These are phyloP conservation scores for Daedaleopsis nitida DNA, from an alignment of 768 basidiomycete species.

Conservation along the genomic window DNA sequence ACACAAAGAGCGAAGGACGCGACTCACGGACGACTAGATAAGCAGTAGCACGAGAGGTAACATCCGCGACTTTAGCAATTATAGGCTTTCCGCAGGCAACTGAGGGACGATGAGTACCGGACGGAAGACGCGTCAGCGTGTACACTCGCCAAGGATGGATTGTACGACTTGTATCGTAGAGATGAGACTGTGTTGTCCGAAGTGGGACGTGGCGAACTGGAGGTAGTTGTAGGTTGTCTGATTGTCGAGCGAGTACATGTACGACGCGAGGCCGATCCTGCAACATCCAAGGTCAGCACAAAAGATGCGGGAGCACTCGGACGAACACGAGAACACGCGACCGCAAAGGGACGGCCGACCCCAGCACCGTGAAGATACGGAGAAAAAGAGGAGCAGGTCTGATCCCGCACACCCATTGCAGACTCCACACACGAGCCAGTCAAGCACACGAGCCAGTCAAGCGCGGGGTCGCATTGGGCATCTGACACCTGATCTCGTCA, in stretches of 20 bases:
- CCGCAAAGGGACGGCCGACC: too few relatives aligned
- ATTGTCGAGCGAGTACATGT: slow-evolving; percentile 76
- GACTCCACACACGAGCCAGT: too few relatives aligned
- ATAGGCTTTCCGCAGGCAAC: slow-evolving; percentile 42
- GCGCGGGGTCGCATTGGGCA: too few relatives aligned
- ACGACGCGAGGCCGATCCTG: slow-evolving; percentile 62
- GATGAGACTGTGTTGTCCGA: slow-evolving; percentile 26
- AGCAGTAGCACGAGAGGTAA: slow-evolving; percentile 49
- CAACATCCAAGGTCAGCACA: not conserved
- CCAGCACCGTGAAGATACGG: too few relatives aligned
- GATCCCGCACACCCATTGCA: too few relatives aligned
- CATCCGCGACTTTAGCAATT: slow-evolving; percentile 57
- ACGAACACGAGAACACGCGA: too few relatives aligned
- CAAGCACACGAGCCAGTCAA: too few relatives aligned
- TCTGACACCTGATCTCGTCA: too few relatives aligned
- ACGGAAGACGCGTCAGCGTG: not conserved
- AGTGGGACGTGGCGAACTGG: slow-evolving; percentile 29
- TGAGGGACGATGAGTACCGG: not conserved
- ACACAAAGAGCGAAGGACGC: slow-evolving; percentile 28
- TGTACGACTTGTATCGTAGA: slow-evolving; percentile 32
- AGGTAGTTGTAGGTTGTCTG: slow-evolving; percentile 67
- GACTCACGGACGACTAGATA: slow-evolving; percentile 51
- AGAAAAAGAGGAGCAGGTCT: too few relatives aligned
- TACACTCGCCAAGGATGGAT: slow-evolving; percentile 38
- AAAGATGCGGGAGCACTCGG: too few relatives aligned